phyloP scores from a whole-genome alignment of 805 yeast genomes.

The Lipomyces orientalis region DNA sequence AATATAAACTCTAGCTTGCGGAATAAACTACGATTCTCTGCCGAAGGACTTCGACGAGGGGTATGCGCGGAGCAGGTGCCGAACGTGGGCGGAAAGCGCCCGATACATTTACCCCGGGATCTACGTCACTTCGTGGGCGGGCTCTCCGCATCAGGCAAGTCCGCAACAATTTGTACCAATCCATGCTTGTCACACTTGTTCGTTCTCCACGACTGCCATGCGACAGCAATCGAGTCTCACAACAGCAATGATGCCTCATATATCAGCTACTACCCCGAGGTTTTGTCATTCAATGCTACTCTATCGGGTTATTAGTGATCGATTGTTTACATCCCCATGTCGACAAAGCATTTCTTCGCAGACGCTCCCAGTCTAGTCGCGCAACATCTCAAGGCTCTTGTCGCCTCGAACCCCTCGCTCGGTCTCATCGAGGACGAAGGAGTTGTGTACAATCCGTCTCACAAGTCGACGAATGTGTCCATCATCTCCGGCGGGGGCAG shows the following conservation, averaged over 20 bases:
- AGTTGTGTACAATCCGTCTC: conserved; percentile 41
- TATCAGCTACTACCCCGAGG: background rate
- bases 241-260: background rate
- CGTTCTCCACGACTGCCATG: background rate
- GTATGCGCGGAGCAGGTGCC: background rate
- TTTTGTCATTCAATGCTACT: background rate
- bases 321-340: conserved; percentile 13
- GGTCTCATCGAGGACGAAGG: conserved; percentile 60
- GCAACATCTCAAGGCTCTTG: conserved; percentile 60
- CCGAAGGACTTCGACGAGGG: no score
- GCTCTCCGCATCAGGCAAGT: background rate
- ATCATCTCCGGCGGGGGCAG: conserved; percentile 91
- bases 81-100: background rate
- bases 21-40: no score
- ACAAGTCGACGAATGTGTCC: conserved; percentile 52
- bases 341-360: conserved; percentile 43
- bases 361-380: conserved; percentile 44
- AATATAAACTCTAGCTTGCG: no score
- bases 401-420: conserved; percentile 60
- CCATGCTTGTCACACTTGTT: background rate
- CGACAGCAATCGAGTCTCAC: background rate
- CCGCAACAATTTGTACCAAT: background rate
- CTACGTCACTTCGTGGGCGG: background rate
- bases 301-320: background rate
- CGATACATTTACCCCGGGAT: no score